Evolutionary conservation across 768 basidiomycete genomes (phyloP).

Genomic region (Xanthoconium purpureum): DNA sequence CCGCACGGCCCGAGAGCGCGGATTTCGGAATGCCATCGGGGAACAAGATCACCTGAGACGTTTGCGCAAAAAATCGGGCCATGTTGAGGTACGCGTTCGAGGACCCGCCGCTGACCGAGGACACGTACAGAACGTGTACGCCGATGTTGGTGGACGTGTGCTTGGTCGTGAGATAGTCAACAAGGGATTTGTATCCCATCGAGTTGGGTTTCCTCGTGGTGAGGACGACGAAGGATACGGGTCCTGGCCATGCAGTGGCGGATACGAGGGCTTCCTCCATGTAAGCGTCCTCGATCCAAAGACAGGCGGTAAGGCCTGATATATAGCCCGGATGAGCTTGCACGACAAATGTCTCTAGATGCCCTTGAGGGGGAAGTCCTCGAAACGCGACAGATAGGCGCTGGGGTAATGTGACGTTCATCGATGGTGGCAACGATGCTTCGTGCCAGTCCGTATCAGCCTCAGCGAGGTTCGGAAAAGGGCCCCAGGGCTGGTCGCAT

Average conservation of each 20-base stretch:
- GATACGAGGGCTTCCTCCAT: conserved; percentile 37
- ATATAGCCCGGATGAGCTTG: conserved; percentile 9
- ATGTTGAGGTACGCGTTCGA: conserved; percentile 60
- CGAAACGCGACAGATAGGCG: conserved; percentile 37
- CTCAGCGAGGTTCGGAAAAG: neutral
- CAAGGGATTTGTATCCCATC: conserved; percentile 20
- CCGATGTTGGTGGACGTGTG: conserved; percentile 30
- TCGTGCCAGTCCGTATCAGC: neutral
- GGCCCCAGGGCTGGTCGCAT: neutral
- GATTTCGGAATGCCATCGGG: conserved; percentile 40
- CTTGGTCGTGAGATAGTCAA: conserved; percentile 8
- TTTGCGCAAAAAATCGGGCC: conserved; percentile 56
- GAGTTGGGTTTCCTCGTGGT: conserved; percentile 34
- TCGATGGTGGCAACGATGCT: conserved; percentile 20
- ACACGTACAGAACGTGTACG: conserved; percentile 47
- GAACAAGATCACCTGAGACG: conserved; percentile 47
- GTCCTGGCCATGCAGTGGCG: conserved; percentile 44
- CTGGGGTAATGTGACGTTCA: conserved; percentile 30
- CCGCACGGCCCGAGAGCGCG: conserved; percentile 16
- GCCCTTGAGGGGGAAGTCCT: conserved; percentile 22
- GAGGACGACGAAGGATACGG: conserved; percentile 48
- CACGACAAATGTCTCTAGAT: conserved; percentile 38
- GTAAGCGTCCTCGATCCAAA: conserved; percentile 42
- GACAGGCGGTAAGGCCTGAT: conserved; percentile 43
- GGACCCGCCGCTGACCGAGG: conserved; percentile 34